Base-by-base conservation (phyloP, 257 asterid species). In the Schizonepeta tenuifolia region DNA sequence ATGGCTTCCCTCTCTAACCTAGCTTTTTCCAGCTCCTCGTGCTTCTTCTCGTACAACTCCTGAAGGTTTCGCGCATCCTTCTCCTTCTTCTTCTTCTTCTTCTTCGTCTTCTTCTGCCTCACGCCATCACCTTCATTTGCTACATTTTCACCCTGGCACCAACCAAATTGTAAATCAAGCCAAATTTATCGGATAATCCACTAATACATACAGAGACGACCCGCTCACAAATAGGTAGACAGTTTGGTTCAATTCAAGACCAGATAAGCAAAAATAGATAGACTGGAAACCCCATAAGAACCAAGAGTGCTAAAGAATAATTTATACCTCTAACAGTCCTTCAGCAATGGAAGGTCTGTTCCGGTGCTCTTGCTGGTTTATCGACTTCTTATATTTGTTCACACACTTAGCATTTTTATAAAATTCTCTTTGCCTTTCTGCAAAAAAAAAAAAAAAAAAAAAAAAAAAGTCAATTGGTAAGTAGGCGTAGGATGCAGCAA, bases 351-450 rank as follows among this genome's bases (percentile, higher is more conserved):
- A 54, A 71, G 79, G 69, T 65, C n/a, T 24, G 49, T 31, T 53
- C 66, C 56, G 82, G 69, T 81, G 92, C 50, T 78, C 84, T 18
- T 72, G 85, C 50, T 82, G 87, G 83, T 78, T 86, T 18, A 86
- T 17, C 6, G 86, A 73, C 74, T 40, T 90, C 89, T 88, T 92
- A 68, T 77, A 95, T 79, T 90, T 95, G 75, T 57, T 35, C 20
- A 95, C 85, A 44, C 17, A 78, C 70, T 92, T 95, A 21, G 99
- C 98, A 76, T 95, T 92, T 81, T 78, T 91, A 53, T 92, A 92
- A 76, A 92, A 94, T 84, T 94, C 99, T 72, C 83, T 91, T 66
- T 89, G 90, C 86, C 83, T 95, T 83, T 95, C 99, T 94, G 90
- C 69, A 72, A 47, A 61, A 53, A 10, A 74, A 80, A 77, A 10